A percentile compares a stretch with the other conserved stretches of the same genome.
Evolutionary conservation across 495 filamentous ascomycete species (phyloP).

Genomic region (Collariella sp.): DNA sequence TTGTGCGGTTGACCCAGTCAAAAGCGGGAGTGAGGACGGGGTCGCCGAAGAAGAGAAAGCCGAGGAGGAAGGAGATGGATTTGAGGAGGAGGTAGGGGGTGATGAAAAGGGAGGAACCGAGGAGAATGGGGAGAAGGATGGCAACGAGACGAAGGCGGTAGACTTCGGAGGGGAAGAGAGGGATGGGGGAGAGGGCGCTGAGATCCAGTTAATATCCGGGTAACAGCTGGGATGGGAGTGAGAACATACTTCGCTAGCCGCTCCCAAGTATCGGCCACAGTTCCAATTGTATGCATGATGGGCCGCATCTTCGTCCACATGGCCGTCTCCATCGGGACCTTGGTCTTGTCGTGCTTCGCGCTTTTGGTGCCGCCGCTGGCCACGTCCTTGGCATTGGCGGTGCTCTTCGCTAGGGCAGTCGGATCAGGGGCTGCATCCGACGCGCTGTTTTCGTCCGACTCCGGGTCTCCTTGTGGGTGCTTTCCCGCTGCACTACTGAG

Average conservation of each 20-base stretch:
- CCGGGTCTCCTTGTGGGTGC: slow-evolving; percentile 46
- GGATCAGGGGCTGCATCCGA: slow-evolving; percentile 51
- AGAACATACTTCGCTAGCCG: slow-evolving; percentile 61
- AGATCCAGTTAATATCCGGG: background rate
- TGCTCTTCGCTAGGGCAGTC: slow-evolving; percentile 39
- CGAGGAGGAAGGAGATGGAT: slow-evolving; percentile 52
- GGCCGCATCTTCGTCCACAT: slow-evolving; percentile 70
- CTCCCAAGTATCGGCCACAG: slow-evolving; percentile 72
- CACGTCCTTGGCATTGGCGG: slow-evolving; percentile 50
- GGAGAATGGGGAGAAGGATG: slow-evolving; percentile 45
- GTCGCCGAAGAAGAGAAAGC: slow-evolving; percentile 73
- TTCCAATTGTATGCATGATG: slow-evolving; percentile 65
- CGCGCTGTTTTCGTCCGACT: slow-evolving; percentile 36
- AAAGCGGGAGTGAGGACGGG: slow-evolving; percentile 56
- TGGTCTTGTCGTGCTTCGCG: slow-evolving; percentile 66
- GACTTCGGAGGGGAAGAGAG: slow-evolving; percentile 60
- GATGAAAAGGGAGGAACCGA: slow-evolving; percentile 51
- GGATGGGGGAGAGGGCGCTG: slow-evolving; percentile 66
- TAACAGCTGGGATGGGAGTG: background rate
- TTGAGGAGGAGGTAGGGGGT: slow-evolving; percentile 72
- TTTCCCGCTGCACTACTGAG: slow-evolving; percentile 70
- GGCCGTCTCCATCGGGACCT: slow-evolving; percentile 69
- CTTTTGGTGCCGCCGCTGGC: slow-evolving; percentile 40
- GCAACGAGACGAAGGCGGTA: slow-evolving; percentile 55
- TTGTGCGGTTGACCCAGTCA: slow-evolving; percentile 53